Evolutionary conservation across 1,284 basidiomycete species (phyloP), one percentile per base, ranked within the genome.

Genomic region (Microbotryum silenes-acaulis): DNA sequence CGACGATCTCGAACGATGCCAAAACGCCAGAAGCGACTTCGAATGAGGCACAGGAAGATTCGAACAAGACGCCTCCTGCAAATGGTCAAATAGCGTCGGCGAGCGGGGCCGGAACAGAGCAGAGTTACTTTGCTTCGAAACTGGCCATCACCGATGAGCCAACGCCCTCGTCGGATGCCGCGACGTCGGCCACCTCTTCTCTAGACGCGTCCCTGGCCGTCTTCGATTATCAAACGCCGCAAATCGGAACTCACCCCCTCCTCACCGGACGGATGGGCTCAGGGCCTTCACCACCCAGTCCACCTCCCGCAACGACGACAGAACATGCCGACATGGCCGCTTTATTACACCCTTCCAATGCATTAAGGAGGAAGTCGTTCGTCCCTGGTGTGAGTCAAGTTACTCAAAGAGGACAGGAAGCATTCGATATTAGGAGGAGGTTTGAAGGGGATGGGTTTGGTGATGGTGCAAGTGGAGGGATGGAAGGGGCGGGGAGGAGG

Each of bases 61-160:
- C 16, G 50, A 56, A 44, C 54, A 51, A 2, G 37, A 16, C 37
- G 12, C 37, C 37, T 18, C 37, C 37, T 2, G 47, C 46, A 12
- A 42, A 21, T 18, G 44, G 25, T 18, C 27, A 18, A 25, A 48
- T 25, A 8, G 23, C 27, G n/a, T 25, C 60, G 6, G 25, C n/a
- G 6, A 16, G 12, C 23, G 21, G 33, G 14, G 1, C 29, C 16
- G 25, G 14, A 6, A 54, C 44, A 21, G 61, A 63, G 27, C 57
- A 59, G 50, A 56, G 54, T 20, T 66, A 66, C 49, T 66, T 66
- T 57, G 59, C 61, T 29, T 46, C 27, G 3, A 54, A 57, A 31
- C 18, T 25, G 48, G 47, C 23, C 16, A 14, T 4, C 21, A 12
- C 60, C 33, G 8, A 23, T 9, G 23, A 47, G 23, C n/a, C 42